A percentile compares a stretch with the other conserved stretches of the same genome.
phyloP scores from a whole-genome alignment of 495 filamentous ascomycete genomes.

The Penicillium waksmanii region DNA sequence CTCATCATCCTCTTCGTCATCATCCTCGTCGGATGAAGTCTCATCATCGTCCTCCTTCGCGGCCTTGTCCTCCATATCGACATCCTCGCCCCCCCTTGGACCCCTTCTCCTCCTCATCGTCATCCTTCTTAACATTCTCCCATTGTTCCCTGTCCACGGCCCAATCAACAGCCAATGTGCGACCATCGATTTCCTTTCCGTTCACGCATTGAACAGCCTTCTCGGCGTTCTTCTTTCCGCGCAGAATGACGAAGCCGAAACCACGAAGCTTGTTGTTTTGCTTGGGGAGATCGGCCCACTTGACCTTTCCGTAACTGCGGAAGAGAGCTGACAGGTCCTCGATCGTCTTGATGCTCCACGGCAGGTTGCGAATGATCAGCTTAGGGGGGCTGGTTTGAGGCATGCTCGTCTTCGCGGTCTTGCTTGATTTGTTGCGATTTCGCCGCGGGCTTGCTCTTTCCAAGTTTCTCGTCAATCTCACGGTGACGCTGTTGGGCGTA shows the following conservation, averaged over 20 bases:
- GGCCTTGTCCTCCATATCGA: slow-evolving; percentile 26
- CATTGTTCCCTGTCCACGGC: slow-evolving; percentile 89
- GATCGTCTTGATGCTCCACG: slow-evolving; percentile 89
- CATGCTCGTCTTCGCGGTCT: slow-evolving; percentile 58
- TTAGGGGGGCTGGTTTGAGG: slow-evolving; percentile 70
- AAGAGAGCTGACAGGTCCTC: slow-evolving; percentile 80
- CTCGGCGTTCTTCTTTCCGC: slow-evolving; percentile 89
- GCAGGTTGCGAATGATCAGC: slow-evolving; percentile 92
- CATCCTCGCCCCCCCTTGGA: slow-evolving; percentile 29
- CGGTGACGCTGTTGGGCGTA: slow-evolving; percentile 85
- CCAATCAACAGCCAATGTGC: slow-evolving; percentile 91
- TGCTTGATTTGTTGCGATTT: slow-evolving; percentile 57
- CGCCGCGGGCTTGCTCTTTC: slow-evolving; percentile 51
- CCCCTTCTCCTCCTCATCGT: slow-evolving; percentile 34
- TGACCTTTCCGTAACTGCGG: slow-evolving; percentile 85
- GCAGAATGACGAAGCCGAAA: slow-evolving; percentile 90
- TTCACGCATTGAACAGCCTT: slow-evolving; percentile 84
- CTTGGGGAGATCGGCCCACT: slow-evolving; percentile 77
- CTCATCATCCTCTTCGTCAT: slow-evolving; percentile 35
- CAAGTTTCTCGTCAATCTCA: slow-evolving; percentile 55
- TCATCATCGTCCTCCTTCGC: slow-evolving; percentile 35
- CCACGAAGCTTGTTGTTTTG: slow-evolving; percentile 73
- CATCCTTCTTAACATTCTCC: slow-evolving; percentile 61
- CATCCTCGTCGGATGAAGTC: slow-evolving; percentile 30
- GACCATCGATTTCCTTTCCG: slow-evolving; percentile 85